Conservation (phyloP, 108 stramenopile genomes). For the Poteriospumella lacustris region DNA sequence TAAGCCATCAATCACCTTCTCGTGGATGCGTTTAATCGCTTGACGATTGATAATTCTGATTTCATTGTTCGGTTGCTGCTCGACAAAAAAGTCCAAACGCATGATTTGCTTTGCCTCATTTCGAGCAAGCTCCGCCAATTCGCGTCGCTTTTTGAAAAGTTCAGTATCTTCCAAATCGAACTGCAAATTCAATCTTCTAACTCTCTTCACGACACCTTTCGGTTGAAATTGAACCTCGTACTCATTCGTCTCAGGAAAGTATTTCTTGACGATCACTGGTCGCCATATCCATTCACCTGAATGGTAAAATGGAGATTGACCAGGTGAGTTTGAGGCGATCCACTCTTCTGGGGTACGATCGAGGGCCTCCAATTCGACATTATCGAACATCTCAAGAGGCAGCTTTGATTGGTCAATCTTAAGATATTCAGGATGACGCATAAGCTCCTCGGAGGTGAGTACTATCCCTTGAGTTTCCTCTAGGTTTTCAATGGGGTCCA, state of each 20-base stretch:
- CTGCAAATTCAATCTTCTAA: constrained; percentile 55
- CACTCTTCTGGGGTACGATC: constrained; percentile 41
- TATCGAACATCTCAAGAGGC: constrained; percentile 53
- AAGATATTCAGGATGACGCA: constrained; percentile 33
- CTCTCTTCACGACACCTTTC: constrained; percentile 41
- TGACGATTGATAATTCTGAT: constrained; percentile 43
- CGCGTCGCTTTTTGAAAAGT: constrained; percentile 39
- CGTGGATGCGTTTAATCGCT: constrained; percentile 45
- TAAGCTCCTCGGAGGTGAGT: constrained; percentile 3
- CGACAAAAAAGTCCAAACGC: constrained; percentile 54
- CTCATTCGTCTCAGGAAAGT: neutral
- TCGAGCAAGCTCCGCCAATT: constrained; percentile 29
- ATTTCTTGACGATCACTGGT: constrained; percentile 30
- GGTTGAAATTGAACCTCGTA: constrained; percentile 33
- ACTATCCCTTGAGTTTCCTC: neutral
- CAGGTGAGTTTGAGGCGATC: constrained; percentile 35
- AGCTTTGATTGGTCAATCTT: constrained; percentile 52
- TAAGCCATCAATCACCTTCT: constrained; percentile 42
- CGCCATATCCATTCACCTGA: constrained; percentile 42
- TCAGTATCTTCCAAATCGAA: constrained; percentile 52
- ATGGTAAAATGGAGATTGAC: constrained; percentile 39
- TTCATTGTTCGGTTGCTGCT: constrained; percentile 44
- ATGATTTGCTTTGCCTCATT: constrained; percentile 47
- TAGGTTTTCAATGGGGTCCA: neutral
- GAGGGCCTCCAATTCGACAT: constrained; percentile 30